These are phyloP conservation scores for Chloranthus sessilifolius DNA, from an alignment of 164 flowering plant genomes.

Conservation along the genomic window DNA sequence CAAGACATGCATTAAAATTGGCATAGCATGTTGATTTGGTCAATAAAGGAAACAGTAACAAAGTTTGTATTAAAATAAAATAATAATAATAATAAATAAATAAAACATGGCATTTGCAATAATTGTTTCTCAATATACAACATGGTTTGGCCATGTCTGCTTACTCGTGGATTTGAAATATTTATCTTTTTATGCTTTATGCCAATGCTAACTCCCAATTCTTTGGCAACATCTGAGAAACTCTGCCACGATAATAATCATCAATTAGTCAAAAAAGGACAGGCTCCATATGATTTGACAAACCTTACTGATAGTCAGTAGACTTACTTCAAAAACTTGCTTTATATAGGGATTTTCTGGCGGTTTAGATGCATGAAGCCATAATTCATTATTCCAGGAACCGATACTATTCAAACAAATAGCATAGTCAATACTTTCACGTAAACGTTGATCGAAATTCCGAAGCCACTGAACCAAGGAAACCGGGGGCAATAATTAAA, in stretches of 20 bases:
- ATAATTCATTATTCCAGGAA: slow-evolving; percentile 58
- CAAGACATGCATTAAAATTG: too few relatives aligned
- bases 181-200: slow-evolving; percentile 97
- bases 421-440: slow-evolving; percentile 96
- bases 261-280: slow-evolving; percentile 9
- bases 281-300: neutral
- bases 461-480: slow-evolving; percentile 71
- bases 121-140: neutral
- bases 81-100: too few relatives aligned
- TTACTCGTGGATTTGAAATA: slow-evolving; percentile 91
- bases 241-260: slow-evolving; percentile 44
- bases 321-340: slow-evolving; percentile 78
- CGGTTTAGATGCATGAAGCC: slow-evolving; percentile 96
- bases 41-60: too few relatives aligned
- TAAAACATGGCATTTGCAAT: too few relatives aligned
- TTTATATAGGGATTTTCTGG: slow-evolving; percentile 93
- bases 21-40: too few relatives aligned
- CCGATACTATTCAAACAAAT: slow-evolving; percentile 95
- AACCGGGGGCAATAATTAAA: neutral
- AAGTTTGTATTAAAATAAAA: too few relatives aligned
- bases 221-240: slow-evolving; percentile 64
- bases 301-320: neutral
- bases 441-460: slow-evolving; percentile 87
- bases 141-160: slow-evolving; percentile 18
- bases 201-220: slow-evolving; percentile 69